Conservation (phyloP, 225 moss, liverwort and hornwort genomes). For the Pleurozium schreberi region DNA sequence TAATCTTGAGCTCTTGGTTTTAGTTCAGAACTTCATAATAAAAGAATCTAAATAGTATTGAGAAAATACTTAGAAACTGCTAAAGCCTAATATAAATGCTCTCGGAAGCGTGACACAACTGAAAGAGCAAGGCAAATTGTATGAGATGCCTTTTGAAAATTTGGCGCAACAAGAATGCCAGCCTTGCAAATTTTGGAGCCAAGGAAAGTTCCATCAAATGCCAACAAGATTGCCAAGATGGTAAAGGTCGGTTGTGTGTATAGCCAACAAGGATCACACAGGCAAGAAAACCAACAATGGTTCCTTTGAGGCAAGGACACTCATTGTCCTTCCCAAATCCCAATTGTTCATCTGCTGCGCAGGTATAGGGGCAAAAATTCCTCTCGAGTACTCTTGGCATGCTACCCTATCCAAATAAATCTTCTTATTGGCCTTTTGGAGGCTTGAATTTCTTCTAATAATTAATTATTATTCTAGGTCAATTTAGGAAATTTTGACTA, state of each 20-base stretch:
- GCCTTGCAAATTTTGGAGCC: background rate
- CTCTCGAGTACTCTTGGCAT: background rate
- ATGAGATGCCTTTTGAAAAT: background rate
- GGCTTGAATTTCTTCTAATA: background rate
- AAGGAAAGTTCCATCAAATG: background rate
- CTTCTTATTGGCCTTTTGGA: background rate
- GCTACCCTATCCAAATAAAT: background rate
- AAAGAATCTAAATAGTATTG: background rate
- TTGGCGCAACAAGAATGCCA: background rate
- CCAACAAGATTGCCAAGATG: background rate
- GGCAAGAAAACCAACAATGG: background rate
- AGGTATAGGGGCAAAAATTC: background rate
- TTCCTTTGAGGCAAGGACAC: background rate
- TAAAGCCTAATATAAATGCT: background rate
- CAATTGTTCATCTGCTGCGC: background rate
- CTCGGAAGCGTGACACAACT: background rate
- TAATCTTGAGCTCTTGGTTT: too few relatives aligned
- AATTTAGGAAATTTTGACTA: background rate
- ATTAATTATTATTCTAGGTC: background rate
- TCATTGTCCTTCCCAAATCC: background rate
- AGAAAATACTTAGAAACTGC: background rate
- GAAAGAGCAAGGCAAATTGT: background rate
- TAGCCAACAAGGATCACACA: too few relatives aligned
- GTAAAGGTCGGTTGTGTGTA: too few relatives aligned
- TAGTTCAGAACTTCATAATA: background rate